phyloP scores from a whole-genome alignment of 768 basidiomycete species.

The Hemileccinum rubropunctum region DNA sequence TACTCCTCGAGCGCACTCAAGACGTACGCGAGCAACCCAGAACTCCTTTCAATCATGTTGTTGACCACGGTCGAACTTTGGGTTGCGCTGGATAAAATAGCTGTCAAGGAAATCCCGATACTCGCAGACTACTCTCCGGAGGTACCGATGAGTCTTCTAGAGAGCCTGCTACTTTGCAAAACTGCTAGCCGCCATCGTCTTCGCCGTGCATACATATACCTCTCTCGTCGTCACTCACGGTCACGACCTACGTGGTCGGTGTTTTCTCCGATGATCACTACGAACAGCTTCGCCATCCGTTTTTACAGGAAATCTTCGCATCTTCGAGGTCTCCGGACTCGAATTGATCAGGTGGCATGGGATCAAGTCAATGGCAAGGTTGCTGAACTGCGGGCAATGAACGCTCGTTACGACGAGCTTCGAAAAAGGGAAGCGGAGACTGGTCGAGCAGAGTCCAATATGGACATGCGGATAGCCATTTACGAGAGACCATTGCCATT shows the following conservation, averaged over 20 bases:
- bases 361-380: conserved; percentile 16
- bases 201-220: conserved; percentile 25
- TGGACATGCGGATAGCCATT: conserved; percentile 5
- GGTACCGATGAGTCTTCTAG: conserved; percentile 35
- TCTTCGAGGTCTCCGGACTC: conserved; percentile 20
- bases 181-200: conserved; percentile 29
- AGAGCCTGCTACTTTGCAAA: conserved; percentile 40
- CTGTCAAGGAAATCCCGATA: conserved; percentile 35
- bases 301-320: conserved; percentile 25
- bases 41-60: conserved; percentile 38
- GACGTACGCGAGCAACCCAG: conserved; percentile 35
- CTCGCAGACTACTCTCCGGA: conserved; percentile 46
- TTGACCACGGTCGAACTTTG: conserved; percentile 47
- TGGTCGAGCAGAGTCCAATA: too few species aligned
- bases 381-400: conserved; percentile 25
- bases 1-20: conserved; percentile 27
- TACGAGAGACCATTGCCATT: conserved; percentile 48
- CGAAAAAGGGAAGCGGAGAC: conserved; percentile 19
- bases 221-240: conserved; percentile 26
- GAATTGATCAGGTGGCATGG: conserved; percentile 31
- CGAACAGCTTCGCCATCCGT: conserved; percentile 31
- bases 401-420: conserved; percentile 3
- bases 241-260: conserved; percentile 26
- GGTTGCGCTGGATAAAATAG: conserved; percentile 43
- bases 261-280: conserved; percentile 25